phyloP scores from a whole-genome alignment of 2,329 filamentous ascomycete genomes.

The Fusarium humuli region DNA sequence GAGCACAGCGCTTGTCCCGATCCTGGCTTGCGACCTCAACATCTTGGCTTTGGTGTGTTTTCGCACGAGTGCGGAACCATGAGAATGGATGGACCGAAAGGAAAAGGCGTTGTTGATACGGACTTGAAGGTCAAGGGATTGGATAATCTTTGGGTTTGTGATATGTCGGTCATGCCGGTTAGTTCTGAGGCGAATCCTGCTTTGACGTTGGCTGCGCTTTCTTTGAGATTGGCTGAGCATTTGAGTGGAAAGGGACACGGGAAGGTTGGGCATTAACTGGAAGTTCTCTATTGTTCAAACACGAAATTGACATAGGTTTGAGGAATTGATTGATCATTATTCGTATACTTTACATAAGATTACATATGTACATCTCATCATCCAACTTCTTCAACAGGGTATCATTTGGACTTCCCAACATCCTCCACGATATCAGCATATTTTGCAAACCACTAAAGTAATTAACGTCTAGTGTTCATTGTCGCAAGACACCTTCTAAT shows the following conservation, averaged over 20 bases:
- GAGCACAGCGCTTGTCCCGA: background rate
- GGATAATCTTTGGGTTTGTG: conserved; percentile 31
- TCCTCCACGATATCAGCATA: background rate
- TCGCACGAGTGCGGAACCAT: conserved; percentile 37
- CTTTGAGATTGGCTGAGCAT: conserved; percentile 20
- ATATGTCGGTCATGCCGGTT: conserved; percentile 31
- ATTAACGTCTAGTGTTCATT: background rate
- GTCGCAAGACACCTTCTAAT: background rate
- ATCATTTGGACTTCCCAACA: conserved; percentile 1
- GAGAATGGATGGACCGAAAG: conserved; percentile 26
- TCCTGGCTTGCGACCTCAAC: conserved; percentile 17
- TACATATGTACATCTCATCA: background rate
- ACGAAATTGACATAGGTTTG: too few relatives aligned
- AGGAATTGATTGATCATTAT: background rate
- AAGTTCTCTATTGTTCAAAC: too few relatives aligned
- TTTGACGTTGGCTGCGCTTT: conserved; percentile 26
- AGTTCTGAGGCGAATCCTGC: conserved; percentile 33
- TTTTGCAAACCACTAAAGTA: background rate
- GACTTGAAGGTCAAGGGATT: conserved; percentile 26
- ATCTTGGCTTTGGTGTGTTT: conserved; percentile 32
- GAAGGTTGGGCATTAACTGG: too few relatives aligned
- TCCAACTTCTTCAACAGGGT: conserved; percentile 5
- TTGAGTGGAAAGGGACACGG: too few relatives aligned
- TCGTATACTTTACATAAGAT: background rate
- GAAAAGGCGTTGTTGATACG: conserved; percentile 4